phyloP scores from a whole-genome alignment of 768 basidiomycete species.

The Brasilioporus rufonigricans region DNA sequence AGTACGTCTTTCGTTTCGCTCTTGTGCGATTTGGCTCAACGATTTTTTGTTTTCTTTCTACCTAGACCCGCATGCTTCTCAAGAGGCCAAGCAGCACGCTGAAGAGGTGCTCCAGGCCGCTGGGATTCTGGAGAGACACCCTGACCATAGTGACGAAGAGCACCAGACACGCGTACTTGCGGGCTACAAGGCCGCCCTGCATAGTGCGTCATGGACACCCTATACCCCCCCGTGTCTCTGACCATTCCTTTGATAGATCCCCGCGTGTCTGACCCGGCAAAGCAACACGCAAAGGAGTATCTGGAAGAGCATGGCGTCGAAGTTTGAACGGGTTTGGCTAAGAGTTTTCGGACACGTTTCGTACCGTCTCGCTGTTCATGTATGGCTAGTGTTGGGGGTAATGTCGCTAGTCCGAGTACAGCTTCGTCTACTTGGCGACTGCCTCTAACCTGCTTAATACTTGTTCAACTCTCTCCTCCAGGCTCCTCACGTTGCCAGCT shows the following conservation, averaged over 20 bases:
- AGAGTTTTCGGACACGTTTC: neutral
- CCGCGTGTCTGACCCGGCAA: conserved; percentile 46
- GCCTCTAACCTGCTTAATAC: conserved; percentile 45
- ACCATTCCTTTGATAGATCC: conserved; percentile 34
- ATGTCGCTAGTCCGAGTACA: neutral
- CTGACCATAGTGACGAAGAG: conserved; percentile 34
- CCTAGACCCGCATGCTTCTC: conserved; percentile 43
- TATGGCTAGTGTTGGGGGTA: neutral
- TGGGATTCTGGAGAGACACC: conserved; percentile 35
- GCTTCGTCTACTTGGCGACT: conserved; percentile 22
- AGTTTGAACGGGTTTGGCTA: neutral
- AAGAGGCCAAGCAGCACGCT: conserved; percentile 52
- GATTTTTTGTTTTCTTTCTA: too few relatives aligned
- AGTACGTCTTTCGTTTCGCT: conserved; percentile 29
- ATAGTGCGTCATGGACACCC: conserved; percentile 34
- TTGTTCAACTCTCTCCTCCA: conserved; percentile 58
- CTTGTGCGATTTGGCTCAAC: neutral
- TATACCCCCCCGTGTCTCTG: neutral
- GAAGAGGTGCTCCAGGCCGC: conserved; percentile 50
- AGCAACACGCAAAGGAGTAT: conserved; percentile 45
- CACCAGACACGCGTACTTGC: conserved; percentile 48
- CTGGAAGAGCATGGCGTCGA: conserved; percentile 31
- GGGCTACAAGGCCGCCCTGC: conserved; percentile 55
- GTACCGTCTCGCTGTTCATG: neutral
- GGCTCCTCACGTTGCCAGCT: conserved; percentile 67